Conservation (phyloP, 139 green algal species). For the Chlorella vulgaris region DNA sequence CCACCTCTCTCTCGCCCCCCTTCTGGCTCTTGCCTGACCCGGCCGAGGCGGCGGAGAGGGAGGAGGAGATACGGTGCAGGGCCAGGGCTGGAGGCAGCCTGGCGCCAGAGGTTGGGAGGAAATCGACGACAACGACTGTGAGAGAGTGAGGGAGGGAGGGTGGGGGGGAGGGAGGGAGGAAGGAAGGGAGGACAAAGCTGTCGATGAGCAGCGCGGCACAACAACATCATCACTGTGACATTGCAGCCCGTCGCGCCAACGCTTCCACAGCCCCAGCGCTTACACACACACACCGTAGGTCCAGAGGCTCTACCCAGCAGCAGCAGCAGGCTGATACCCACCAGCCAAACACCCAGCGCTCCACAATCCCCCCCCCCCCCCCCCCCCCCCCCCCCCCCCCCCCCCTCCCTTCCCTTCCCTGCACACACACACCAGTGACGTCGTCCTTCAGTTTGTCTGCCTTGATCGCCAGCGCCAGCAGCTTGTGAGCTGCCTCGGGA, state of each 20-base stretch:
- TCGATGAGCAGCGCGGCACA: background rate
- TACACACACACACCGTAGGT: too few species aligned
- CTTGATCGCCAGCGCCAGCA: slow-evolving; percentile 59
- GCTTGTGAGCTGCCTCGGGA: slow-evolving; percentile 53
- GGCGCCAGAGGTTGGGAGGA: slow-evolving; percentile 39
- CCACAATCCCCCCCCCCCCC: too few species aligned
- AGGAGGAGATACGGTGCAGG: too few species aligned
- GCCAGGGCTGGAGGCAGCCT: slow-evolving; percentile 23
- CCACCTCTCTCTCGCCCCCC: background rate
- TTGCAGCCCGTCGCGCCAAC: too few species aligned
- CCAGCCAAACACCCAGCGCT: too few species aligned
- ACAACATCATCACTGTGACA: too few species aligned
- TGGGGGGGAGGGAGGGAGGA: background rate
- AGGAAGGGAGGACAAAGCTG: background rate
- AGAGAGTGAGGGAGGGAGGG: background rate
- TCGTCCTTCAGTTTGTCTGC: slow-evolving; percentile 61
- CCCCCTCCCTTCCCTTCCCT: too few species aligned
- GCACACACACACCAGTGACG: slow-evolving; percentile 52
- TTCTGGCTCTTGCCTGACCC: slow-evolving; percentile 1
- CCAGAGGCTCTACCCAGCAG: too few species aligned
- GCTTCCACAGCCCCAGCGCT: too few species aligned
- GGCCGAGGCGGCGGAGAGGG: background rate
- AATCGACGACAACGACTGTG: slow-evolving; percentile 64
- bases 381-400: too few species aligned
- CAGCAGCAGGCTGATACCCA: too few species aligned